These are phyloP conservation scores for Pelargonium fulgidum DNA, from an alignment of 441 rosid species.

Conservation along the genomic window DNA sequence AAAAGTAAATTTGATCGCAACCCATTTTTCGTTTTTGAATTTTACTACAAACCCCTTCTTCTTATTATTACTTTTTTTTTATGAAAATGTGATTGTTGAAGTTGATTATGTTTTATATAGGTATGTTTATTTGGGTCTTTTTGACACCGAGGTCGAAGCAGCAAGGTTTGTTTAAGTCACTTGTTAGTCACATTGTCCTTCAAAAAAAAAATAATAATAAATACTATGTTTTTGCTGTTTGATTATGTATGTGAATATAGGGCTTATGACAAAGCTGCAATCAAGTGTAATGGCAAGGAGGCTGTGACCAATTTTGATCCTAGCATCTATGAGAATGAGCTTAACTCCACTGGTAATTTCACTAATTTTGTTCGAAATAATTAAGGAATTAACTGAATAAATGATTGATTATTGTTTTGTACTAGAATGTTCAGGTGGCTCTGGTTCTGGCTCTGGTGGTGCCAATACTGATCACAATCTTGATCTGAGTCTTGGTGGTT, in stretches of 20 bases:
- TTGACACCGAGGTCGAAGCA: conserved; percentile 94
- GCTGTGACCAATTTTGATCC: conserved; percentile 96
- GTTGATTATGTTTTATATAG: conserved; percentile 26
- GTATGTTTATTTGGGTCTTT: conserved; percentile 90
- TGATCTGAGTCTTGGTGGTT: conserved; percentile 62
- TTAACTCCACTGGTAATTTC: conserved; percentile 40
- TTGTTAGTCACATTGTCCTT: not conserved
- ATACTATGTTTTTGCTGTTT: conserved; percentile 9
- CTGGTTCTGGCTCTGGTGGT: conserved; percentile 32
- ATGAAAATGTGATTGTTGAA: conserved; percentile 7
- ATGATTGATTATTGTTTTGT: not conserved
- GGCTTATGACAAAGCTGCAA: conserved; percentile 97
- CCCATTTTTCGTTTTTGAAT: not conserved
- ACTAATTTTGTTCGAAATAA: too few relatives aligned
- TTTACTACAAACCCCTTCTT: not conserved
- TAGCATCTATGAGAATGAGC: conserved; percentile 74
- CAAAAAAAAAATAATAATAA: too few relatives aligned
- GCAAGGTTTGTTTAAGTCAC: conserved; percentile 48
- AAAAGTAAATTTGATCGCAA: conserved; percentile 46
- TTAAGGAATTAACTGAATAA: too few relatives aligned
- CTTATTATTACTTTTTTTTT: too few relatives aligned
- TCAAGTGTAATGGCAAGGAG: conserved; percentile 89
- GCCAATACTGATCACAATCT: conserved; percentile 59
- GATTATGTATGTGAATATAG: conserved; percentile 25
- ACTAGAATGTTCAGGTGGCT: not conserved